Evolutionary conservation across 257 asterid genomes (phyloP).

Genomic region (Linderniella brevidens): DNA sequence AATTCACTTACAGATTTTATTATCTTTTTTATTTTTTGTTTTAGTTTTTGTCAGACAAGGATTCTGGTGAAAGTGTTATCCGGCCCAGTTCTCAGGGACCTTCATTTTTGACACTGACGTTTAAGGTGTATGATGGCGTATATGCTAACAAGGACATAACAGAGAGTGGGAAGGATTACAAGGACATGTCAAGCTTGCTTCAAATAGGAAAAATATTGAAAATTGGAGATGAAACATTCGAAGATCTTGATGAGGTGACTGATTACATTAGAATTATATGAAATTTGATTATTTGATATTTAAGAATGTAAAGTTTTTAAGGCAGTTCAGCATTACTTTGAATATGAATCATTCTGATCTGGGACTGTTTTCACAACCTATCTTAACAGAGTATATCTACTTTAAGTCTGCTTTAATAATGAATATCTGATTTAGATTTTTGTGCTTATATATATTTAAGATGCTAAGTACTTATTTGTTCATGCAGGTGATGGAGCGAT

Average conservation of each 20-base stretch:
- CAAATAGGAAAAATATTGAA: conserved; percentile 82
- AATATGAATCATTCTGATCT: too few species aligned
- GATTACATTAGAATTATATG: too few species aligned
- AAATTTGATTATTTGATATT: too few species aligned
- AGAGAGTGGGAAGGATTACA: conserved; percentile 88
- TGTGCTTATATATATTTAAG: too few species aligned
- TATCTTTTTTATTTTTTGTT: conserved; percentile 2
- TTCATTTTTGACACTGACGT: conserved; percentile 61
- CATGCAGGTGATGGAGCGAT: conserved; percentile 87
- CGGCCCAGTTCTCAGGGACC: conserved; percentile 96
- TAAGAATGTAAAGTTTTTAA: too few species aligned
- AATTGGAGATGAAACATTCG: conserved; percentile 92
- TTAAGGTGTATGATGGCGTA: conserved; percentile 62
- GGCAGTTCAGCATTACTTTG: too few species aligned
- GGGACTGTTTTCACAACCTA: too few species aligned
- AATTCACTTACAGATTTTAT: too few species aligned
- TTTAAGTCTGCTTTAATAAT: too few species aligned
- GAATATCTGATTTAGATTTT: too few species aligned
- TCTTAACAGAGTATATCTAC: too few species aligned
- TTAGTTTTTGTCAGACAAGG: conserved; percentile 73
- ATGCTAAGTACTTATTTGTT: too few species aligned
- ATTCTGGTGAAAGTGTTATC: conserved; percentile 77
- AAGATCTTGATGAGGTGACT: conserved; percentile 97
- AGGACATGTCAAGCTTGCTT: conserved; percentile 87
- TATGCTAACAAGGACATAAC: conserved; percentile 81